Evolutionary conservation across 768 basidiomycete genomes (phyloP).

Genomic region (Lyophyllum decastes): DNA sequence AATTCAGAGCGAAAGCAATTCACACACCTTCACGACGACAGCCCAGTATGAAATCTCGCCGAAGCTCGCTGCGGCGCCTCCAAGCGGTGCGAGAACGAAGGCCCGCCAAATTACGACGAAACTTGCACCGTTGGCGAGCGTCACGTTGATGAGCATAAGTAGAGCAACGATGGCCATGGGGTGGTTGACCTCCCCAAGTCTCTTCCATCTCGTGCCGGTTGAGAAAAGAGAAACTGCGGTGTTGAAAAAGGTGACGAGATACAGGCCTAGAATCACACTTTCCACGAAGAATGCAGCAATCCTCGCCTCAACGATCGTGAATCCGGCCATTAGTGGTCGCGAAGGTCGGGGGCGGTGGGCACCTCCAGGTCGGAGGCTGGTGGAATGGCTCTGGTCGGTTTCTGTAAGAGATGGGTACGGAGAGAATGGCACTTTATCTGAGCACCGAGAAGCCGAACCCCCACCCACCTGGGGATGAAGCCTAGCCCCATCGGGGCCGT

Average conservation of each 20-base stretch:
- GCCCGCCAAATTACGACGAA: slow-evolving; percentile 13
- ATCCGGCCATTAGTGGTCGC: neutral
- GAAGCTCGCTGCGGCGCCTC: slow-evolving; percentile 7
- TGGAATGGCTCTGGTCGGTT: neutral
- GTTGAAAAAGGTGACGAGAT: neutral
- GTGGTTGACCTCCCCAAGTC: neutral
- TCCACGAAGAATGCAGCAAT: neutral
- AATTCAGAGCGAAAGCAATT: neutral
- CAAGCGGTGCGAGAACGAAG: slow-evolving; percentile 12
- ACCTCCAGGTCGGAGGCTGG: neutral
- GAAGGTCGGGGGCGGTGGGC: neutral
- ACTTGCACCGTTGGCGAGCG: neutral
- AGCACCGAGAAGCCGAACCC: too few relatives aligned
- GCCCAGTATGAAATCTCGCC: slow-evolving; percentile 15
- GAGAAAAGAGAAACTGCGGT: neutral
- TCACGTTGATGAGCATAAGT: neutral
- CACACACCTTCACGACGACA: slow-evolving; percentile 12
- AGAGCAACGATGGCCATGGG: neutral
- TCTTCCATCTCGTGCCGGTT: neutral
- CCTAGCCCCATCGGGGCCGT: too few relatives aligned
- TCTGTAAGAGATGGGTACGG: too few relatives aligned
- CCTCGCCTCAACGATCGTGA: neutral
- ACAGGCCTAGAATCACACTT: neutral
- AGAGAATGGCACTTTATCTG: too few relatives aligned
- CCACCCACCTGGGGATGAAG: too few relatives aligned